A percentile compares a stretch with the other conserved stretches of the same genome.
Conservation (phyloP, 441 rosid genomes). For the Arabidopsis hybrid region DNA sequence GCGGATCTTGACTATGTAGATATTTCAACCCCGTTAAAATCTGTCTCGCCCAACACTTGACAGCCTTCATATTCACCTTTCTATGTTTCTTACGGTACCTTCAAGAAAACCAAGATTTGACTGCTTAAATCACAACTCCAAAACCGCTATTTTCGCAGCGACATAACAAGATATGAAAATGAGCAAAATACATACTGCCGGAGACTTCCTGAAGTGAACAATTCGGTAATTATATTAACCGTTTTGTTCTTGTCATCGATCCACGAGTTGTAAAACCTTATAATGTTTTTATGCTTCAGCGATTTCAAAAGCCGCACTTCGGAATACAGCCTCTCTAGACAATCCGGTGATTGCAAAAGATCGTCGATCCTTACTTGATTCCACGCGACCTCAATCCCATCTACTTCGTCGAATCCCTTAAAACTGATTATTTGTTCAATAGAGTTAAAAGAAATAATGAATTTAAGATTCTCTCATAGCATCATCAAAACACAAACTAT, state of each 20-base stretch:
- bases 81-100: constrained; percentile 79
- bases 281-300: constrained; percentile 64
- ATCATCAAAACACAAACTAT: neutral
- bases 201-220: constrained; percentile 78
- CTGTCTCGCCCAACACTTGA: constrained; percentile 80
- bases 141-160: neutral
- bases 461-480: constrained; percentile 3
- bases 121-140: constrained; percentile 30
- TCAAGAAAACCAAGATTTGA: constrained; percentile 35
- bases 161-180: neutral
- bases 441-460: constrained; percentile 6
- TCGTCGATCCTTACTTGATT: constrained; percentile 72
- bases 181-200: constrained; percentile 55
- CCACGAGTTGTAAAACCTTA: constrained; percentile 78
- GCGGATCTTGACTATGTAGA: constrained; percentile 70
- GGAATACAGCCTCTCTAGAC: constrained; percentile 70
- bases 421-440: constrained; percentile 47
- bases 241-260: constrained; percentile 77
- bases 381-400: constrained; percentile 85
- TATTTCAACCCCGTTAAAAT: constrained; percentile 62
- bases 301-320: constrained; percentile 79
- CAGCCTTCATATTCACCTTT: constrained; percentile 71
- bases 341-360: constrained; percentile 68
- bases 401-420: constrained; percentile 75
- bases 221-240: constrained; percentile 77